phyloP scores from a whole-genome alignment of 2,329 filamentous ascomycete genomes.

The Fusarium poae region DNA sequence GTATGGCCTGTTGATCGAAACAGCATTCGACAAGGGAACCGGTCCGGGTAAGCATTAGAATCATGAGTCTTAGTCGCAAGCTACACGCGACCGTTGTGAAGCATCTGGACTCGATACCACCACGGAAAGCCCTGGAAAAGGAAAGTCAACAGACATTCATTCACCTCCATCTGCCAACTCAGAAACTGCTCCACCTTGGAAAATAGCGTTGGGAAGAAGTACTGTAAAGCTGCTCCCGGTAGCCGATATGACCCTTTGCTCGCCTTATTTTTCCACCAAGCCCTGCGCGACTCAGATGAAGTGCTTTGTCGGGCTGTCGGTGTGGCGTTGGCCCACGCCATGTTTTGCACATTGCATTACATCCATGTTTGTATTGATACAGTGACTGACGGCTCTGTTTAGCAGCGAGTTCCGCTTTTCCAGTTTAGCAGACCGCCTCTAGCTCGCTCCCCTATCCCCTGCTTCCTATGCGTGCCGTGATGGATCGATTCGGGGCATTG shows the following conservation, averaged over 20 bases:
- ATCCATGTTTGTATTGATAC: constrained; percentile 14
- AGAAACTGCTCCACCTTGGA: constrained; percentile 2
- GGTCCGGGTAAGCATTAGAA: constrained; percentile 2
- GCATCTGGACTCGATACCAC: not conserved
- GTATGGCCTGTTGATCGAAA: not conserved
- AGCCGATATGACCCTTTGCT: constrained; percentile 1
- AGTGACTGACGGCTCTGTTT: constrained; percentile 14
- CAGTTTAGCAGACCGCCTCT: constrained; percentile 12
- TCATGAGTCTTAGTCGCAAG: not conserved
- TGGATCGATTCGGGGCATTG: constrained; percentile 7
- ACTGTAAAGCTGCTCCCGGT: not conserved
- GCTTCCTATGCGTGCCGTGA: constrained; percentile 3
- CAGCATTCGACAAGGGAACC: constrained; percentile 15
- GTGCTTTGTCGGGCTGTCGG: constrained; percentile 20
- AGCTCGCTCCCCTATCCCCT: constrained; percentile 13
- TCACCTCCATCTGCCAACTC: constrained; percentile 18
- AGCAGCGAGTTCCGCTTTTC: constrained; percentile 9
- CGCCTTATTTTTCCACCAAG: constrained; percentile 5
- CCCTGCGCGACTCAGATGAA: not conserved
- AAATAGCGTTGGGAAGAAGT: not conserved
- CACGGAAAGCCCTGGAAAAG: constrained; percentile 28
- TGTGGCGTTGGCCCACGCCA: constrained; percentile 22
- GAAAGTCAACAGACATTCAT: constrained; percentile 20
- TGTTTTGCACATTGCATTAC: not conserved
- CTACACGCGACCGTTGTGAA: constrained; percentile 11